These are phyloP conservation scores for Teunomyces aglyptinius DNA, from an alignment of 805 yeast genomes.

Conservation along the genomic window DNA sequence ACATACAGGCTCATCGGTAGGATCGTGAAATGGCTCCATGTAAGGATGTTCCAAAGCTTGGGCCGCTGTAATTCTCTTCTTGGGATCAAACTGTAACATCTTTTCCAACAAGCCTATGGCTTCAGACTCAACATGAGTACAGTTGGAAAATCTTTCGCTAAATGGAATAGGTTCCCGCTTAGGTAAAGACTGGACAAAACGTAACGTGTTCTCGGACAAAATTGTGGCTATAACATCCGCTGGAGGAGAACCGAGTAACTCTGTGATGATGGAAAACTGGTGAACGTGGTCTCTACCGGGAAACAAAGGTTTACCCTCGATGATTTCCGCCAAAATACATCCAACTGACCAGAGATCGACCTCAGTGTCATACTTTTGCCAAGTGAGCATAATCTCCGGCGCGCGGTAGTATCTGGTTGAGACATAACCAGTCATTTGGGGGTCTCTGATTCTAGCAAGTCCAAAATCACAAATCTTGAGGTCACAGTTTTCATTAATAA, in stretches of 20 bases:
- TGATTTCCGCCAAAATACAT: slow-evolving; percentile 96
- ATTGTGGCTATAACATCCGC: slow-evolving; percentile 94
- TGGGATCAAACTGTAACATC: slow-evolving; percentile 94
- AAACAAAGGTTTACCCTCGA: slow-evolving; percentile 93
- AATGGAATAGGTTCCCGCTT: slow-evolving; percentile 90
- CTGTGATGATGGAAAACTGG: slow-evolving; percentile 96
- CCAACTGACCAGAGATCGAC: slow-evolving; percentile 99
- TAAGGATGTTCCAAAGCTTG: slow-evolving; percentile 89
- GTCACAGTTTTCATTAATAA: slow-evolving; percentile 88
- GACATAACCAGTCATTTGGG: slow-evolving; percentile 98
- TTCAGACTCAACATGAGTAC: slow-evolving; percentile 65
- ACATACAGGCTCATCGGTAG: slow-evolving; percentile 95
- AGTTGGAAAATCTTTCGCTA: slow-evolving; percentile 69
- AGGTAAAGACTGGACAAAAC: slow-evolving; percentile 92
- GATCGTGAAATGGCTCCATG: slow-evolving; percentile 93
- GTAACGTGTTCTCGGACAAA: slow-evolving; percentile 90
- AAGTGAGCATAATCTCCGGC: slow-evolving; percentile 96
- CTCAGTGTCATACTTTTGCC: slow-evolving; percentile 97
- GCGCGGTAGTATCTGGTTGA: slow-evolving; percentile 95
- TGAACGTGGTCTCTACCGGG: slow-evolving; percentile 99
- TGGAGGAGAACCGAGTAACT: slow-evolving; percentile 94
- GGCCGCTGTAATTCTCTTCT: slow-evolving; percentile 88
- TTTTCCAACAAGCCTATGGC: slow-evolving; percentile 85
- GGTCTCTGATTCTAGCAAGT: slow-evolving; percentile 94
- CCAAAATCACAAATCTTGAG: slow-evolving; percentile 93